phyloP scores from a whole-genome alignment of 805 yeast species.

The Saccharomycopsis guyanensis region DNA sequence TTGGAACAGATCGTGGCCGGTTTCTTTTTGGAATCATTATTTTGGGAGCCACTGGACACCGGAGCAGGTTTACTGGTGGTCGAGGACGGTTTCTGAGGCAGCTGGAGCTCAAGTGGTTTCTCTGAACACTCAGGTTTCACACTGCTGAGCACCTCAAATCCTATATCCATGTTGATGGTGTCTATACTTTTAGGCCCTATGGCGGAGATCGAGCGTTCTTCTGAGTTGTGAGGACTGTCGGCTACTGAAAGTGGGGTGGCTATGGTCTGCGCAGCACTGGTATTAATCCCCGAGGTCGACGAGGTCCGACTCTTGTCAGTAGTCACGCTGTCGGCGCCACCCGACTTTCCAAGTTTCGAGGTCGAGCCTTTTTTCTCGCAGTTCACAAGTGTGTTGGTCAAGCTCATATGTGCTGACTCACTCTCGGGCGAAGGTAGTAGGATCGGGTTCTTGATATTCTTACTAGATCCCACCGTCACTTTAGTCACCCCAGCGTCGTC shows the following conservation, averaged over 20 bases:
- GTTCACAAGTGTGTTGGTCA: background rate
- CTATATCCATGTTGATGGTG: slow-evolving; percentile 11
- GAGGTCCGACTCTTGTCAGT: background rate
- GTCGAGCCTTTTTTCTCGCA: no score
- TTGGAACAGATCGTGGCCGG: slow-evolving; percentile 40
- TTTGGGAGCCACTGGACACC: no score
- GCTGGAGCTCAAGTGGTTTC: background rate
- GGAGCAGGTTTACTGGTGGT: background rate
- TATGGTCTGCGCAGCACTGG: background rate
- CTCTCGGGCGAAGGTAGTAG: slow-evolving; percentile 1
- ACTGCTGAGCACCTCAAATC: slow-evolving; percentile 14
- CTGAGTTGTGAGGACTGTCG: slow-evolving; percentile 11
- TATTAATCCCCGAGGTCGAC: no score
- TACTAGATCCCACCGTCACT: background rate
- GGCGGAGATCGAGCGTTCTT: background rate
- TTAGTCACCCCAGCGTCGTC: background rate
- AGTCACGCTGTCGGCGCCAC: background rate
- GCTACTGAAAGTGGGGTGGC: slow-evolving; percentile 15
- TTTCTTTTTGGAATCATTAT: slow-evolving; percentile 12
- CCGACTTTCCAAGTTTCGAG: background rate
- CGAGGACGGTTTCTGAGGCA: background rate
- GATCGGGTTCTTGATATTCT: background rate
- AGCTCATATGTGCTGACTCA: background rate
- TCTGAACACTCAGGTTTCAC: background rate
- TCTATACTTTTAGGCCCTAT: slow-evolving; percentile 1